Evolutionary conservation across 371 early-diverging fungal species (phyloP).

Genomic region (Apophysomyces variabilis): DNA sequence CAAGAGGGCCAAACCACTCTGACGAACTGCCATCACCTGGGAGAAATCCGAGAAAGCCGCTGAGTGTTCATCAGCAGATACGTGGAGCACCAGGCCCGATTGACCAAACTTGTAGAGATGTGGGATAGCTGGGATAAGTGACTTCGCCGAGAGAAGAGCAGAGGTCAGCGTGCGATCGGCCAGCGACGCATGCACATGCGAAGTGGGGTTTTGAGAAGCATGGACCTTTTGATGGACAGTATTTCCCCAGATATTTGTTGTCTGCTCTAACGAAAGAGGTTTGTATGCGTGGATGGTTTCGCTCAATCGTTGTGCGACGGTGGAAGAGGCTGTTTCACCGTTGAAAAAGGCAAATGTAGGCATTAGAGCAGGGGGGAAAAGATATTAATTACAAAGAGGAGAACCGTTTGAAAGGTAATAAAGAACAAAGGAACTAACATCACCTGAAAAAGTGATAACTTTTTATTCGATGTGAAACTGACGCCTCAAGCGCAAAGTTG

Average conservation of each 20-base stretch:
- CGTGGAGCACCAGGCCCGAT: conserved; percentile 61
- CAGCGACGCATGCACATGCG: conserved; percentile 23
- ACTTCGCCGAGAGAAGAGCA: conserved; percentile 57
- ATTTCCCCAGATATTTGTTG: conserved; percentile 25
- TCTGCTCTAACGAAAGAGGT: neutral
- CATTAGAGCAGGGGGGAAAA: conserved; percentile 1
- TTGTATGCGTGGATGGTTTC: neutral
- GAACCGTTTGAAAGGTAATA: neutral
- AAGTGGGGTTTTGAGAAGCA: conserved; percentile 21
- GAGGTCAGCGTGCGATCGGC: conserved; percentile 33
- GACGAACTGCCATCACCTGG: conserved; percentile 77
- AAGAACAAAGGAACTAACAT: conserved; percentile 1
- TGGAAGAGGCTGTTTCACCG: conserved; percentile 10
- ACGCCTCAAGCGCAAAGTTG: conserved; percentile 8
- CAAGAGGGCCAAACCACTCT: conserved; percentile 75
- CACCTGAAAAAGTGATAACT: conserved; percentile 8
- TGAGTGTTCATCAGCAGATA: conserved; percentile 40
- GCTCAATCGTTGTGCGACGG: conserved; percentile 4
- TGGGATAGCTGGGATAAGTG: conserved; percentile 67
- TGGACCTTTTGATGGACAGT: conserved; percentile 23
- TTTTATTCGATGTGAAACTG: conserved; percentile 11
- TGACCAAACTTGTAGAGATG: conserved; percentile 64
- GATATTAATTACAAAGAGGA: conserved; percentile 13
- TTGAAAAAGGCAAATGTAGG: conserved; percentile 13
- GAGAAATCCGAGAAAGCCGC: conserved; percentile 55